These are phyloP conservation scores for Ogataea saltuana DNA, from an alignment of 805 yeast species.

Conservation along the genomic window DNA sequence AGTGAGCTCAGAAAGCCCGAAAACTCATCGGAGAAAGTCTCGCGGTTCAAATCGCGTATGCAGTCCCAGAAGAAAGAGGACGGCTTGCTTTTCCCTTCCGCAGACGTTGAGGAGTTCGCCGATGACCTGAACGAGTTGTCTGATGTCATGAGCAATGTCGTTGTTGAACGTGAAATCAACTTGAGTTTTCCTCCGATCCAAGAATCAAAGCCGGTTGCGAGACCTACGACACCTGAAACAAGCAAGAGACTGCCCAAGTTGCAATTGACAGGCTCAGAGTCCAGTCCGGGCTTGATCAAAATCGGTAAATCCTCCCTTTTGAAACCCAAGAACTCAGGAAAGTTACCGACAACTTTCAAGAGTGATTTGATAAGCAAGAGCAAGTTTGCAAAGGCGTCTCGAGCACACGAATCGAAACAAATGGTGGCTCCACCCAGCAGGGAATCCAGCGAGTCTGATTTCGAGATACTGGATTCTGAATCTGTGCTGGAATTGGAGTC, in stretches of 20 bases:
- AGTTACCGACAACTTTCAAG: slow-evolving; percentile 27
- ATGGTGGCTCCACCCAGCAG: too few species aligned
- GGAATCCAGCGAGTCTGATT: slow-evolving; percentile 1
- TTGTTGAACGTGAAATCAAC: slow-evolving; percentile 14
- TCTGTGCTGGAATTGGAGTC: too few species aligned
- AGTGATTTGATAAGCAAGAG: slow-evolving; percentile 13
- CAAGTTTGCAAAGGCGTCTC: not conserved
- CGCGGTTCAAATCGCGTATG: slow-evolving; percentile 22
- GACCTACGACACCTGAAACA: not conserved
- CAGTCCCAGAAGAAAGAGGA: slow-evolving; percentile 26
- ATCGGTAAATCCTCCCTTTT: slow-evolving; percentile 11
- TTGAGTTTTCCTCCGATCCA: not conserved
- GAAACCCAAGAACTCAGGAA: slow-evolving; percentile 15
- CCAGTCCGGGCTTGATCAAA: slow-evolving; percentile 13
- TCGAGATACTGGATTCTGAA: not conserved
- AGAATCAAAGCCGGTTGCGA: not conserved
- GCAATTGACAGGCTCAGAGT: slow-evolving; percentile 5
- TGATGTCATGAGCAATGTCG: slow-evolving; percentile 22
- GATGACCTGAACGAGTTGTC: slow-evolving; percentile 10
- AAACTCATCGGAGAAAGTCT: slow-evolving; percentile 20
- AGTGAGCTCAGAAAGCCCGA: slow-evolving; percentile 40
- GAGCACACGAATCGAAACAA: not conserved
- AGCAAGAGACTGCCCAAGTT: slow-evolving; percentile 12
- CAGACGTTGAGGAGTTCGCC: slow-evolving; percentile 12
- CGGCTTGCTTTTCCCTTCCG: slow-evolving; percentile 9